phyloP scores from a whole-genome alignment of 371 early-diverging fungal species.

The Lichtheimia corymbifera region DNA sequence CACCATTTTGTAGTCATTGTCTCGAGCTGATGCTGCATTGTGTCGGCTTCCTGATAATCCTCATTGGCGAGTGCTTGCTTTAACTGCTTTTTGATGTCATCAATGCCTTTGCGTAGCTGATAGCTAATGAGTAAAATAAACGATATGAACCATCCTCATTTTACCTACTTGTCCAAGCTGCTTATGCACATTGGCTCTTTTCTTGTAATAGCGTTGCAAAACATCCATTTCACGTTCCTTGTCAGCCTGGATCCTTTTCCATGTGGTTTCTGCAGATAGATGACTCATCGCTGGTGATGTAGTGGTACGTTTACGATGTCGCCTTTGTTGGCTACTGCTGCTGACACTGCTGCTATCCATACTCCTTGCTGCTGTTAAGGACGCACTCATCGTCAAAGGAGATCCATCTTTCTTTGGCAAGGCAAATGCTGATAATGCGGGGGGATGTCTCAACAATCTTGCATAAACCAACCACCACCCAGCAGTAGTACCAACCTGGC shows the following conservation, averaged over 20 bases:
- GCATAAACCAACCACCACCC: too few relatives aligned
- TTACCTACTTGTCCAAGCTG: constrained; percentile 13
- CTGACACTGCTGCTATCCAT: neutral
- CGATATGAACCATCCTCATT: neutral
- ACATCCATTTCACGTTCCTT: constrained; percentile 13
- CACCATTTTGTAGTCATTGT: constrained; percentile 10
- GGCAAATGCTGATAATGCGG: too few relatives aligned
- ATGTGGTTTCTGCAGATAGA: constrained; percentile 21
- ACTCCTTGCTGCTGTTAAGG: too few relatives aligned
- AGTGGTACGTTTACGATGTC: neutral
- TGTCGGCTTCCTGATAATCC: constrained; percentile 12
- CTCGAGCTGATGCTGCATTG: neutral
- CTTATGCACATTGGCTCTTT: constrained; percentile 10
- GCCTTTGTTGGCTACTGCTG: constrained; percentile 1
- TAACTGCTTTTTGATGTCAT: neutral
- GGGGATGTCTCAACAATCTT: too few relatives aligned
- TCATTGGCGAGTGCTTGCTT: constrained; percentile 9
- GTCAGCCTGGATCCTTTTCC: constrained; percentile 23
- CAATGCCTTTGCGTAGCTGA: constrained; percentile 7
- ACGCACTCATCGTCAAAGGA: too few relatives aligned
- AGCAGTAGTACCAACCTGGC: too few relatives aligned
- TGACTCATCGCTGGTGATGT: constrained; percentile 11
- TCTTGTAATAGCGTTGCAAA: constrained; percentile 18
- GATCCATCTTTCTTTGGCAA: too few relatives aligned
- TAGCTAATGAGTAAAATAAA: neutral